Percentiles rank a stretch among this genome's conserved stretches.
phyloP scores from a whole-genome alignment of 2,329 filamentous ascomycete species.

The Fusarium illudens region DNA sequence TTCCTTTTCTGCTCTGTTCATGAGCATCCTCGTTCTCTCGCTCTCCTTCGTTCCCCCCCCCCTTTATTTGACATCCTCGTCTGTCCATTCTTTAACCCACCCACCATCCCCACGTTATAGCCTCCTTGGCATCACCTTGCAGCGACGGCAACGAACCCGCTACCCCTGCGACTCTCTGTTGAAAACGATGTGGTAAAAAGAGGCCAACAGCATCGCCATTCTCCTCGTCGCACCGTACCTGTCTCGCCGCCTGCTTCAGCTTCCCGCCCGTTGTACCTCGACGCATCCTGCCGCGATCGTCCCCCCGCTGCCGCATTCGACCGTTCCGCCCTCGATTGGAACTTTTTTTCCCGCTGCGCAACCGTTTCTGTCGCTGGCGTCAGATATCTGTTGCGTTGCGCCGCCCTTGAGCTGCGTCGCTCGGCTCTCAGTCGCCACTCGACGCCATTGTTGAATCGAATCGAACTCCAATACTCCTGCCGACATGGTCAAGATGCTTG shows the following conservation, averaged over 20 bases:
- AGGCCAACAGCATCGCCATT: slow-evolving; percentile 6
- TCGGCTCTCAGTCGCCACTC: not conserved
- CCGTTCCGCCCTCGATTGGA: slow-evolving; percentile 19
- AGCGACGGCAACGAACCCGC: slow-evolving; percentile 1
- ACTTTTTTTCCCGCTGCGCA: slow-evolving; percentile 14
- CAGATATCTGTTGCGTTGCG: slow-evolving; percentile 26
- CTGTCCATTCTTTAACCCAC: slow-evolving; percentile 33
- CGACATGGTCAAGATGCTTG: slow-evolving; percentile 47
- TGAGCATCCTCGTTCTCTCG: not conserved
- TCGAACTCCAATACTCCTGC: not conserved
- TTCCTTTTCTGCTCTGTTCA: not conserved
- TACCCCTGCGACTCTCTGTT: slow-evolving; percentile 1
- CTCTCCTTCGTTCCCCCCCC: slow-evolving; percentile 11
- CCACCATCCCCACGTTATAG: slow-evolving; percentile 8
- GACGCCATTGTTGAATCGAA: not conserved
- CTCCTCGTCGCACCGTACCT: not conserved
- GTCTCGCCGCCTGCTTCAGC: not conserved
- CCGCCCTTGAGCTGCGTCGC: slow-evolving; percentile 4
- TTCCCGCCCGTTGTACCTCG: not conserved
- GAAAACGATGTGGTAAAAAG: slow-evolving; percentile 27
- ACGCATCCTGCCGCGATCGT: slow-evolving; percentile 15
- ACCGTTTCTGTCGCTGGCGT: slow-evolving; percentile 36
- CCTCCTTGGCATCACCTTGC: slow-evolving; percentile 25
- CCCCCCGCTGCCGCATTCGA: slow-evolving; percentile 15
- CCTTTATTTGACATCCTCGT: slow-evolving; percentile 35